Base-by-base conservation (phyloP, 2,329 filamentous ascomycete genomes). In the Botrytis squamosa region DNA sequence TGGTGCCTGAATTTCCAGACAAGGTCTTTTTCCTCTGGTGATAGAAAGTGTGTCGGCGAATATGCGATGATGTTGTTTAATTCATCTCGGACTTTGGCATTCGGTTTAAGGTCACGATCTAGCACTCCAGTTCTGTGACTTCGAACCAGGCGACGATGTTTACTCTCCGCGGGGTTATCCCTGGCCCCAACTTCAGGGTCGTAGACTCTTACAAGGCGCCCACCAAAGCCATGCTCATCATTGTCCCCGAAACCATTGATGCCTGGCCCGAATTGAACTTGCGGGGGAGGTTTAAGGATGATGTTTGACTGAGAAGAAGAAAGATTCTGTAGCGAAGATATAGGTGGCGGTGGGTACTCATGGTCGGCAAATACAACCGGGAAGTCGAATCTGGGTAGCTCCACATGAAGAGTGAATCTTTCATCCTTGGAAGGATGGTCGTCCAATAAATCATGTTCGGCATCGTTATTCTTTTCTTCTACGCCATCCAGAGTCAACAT, bases 1-100 rank as follows among this genome's bases (percentile, higher is more conserved):
- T 98, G 95, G 82, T 98, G 97, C 74, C 96, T 89, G 84, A 98
- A 99, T 79, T 97, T 96, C 97, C 97, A 99, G 33, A 99, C 90
- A 70, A 98, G 87, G 82, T 99, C 96, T 80, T 97, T 97, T 82
- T 99, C 96, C 81, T 98, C 95, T 0, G 94, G 89, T 1, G 90
- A 94, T 38, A 99, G 86, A 66, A 93, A 89, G 76, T 98, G 94
- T 0, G 95, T 97, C 4, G 96, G 96, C 10, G 95, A 94, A 80
- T 98, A 98, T 2, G 92, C 91, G 85, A 98, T 91, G 77, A 99
- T 95, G 63, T 89, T 86, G 80, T 98, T 97, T 46, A 99, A 86
- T 82, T 98, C 95, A 82, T 99, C 96, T 74, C 96, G 90, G 73
- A 97, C 94, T 83, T 97, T 97, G 44, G 96, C 93, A 79, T 99